Evolutionary conservation across 331 rosid genomes (phyloP).

Genomic region (Stylosanthes scabra): DNA sequence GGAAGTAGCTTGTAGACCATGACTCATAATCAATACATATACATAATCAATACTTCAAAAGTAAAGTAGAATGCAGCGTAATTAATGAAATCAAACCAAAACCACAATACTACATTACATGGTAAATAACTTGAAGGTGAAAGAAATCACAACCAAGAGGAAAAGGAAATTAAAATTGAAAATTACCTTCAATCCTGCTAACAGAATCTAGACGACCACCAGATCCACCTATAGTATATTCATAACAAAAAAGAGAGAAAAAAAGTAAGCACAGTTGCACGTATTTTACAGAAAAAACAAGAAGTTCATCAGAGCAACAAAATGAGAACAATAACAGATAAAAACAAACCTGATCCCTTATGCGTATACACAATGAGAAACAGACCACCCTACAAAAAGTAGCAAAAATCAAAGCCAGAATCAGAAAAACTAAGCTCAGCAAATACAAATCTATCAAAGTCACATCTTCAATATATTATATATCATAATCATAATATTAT

Average conservation of each 20-base stretch:
- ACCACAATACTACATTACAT: not conserved
- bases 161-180: not conserved
- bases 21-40: no score
- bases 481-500: no score
- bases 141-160: slow-evolving; percentile 13
- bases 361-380: slow-evolving; percentile 57
- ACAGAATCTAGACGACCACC: slow-evolving; percentile 39
- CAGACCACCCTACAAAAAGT: slow-evolving; percentile 60
- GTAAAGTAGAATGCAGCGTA: not conserved
- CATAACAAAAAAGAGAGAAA: not conserved
- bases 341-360: slow-evolving; percentile 54
- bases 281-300: not conserved
- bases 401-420: slow-evolving; percentile 4
- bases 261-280: not conserved
- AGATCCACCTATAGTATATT: slow-evolving; percentile 52
- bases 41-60: not conserved
- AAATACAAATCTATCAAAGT: not conserved
- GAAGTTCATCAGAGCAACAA: not conserved
- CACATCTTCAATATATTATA: no score
- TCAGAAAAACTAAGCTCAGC: slow-evolving; percentile 15
- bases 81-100: slow-evolving; percentile 6
- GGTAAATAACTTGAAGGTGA: slow-evolving; percentile 4
- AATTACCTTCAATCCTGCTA: slow-evolving; percentile 67
- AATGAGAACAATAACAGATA: not conserved
- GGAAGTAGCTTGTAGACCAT: not conserved